Conservation (phyloP, 345 rosid species). For the Pistacia atlantica region DNA sequence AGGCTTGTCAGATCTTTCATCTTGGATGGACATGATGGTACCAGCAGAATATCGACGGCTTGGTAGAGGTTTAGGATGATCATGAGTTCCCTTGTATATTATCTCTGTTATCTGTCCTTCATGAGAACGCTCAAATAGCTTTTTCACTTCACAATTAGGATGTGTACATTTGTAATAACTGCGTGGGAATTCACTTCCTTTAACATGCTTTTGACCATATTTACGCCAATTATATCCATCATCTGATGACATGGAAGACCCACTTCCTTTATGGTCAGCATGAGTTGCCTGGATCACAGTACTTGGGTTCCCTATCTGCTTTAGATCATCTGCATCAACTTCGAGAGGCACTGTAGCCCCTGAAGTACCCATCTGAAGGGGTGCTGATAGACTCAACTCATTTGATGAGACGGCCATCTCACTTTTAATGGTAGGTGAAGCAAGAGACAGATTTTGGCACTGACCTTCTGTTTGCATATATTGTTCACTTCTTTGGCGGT, state of each 20-base stretch:
- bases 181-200: constrained; percentile 98
- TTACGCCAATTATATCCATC: constrained; percentile 99
- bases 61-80: constrained; percentile 96
- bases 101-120: constrained; percentile 93
- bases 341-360: constrained; percentile 50
- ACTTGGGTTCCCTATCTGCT: constrained; percentile 45
- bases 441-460: constrained; percentile 44
- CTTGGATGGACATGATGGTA: constrained; percentile 63
- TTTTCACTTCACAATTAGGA: constrained; percentile 97
- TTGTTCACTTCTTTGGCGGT: constrained; percentile 53
- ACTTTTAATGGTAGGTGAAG: constrained; percentile 49
- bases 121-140: constrained; percentile 88
- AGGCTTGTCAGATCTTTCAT: constrained; percentile 65
- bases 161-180: constrained; percentile 98
- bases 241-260: constrained; percentile 50
- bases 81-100: constrained; percentile 92
- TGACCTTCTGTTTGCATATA: constrained; percentile 51
- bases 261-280: constrained; percentile 63
- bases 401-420: constrained; percentile 72
- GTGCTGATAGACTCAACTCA: constrained; percentile 64
- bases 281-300: constrained; percentile 45
- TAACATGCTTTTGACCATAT: constrained; percentile 98
- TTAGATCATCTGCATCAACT: constrained; percentile 64
- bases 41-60: constrained; percentile 73
- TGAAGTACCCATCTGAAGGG: constrained; percentile 46